Conservation (phyloP, 129 eudicot genomes). For the sunflower (Helianthus annuus) region DNA sequence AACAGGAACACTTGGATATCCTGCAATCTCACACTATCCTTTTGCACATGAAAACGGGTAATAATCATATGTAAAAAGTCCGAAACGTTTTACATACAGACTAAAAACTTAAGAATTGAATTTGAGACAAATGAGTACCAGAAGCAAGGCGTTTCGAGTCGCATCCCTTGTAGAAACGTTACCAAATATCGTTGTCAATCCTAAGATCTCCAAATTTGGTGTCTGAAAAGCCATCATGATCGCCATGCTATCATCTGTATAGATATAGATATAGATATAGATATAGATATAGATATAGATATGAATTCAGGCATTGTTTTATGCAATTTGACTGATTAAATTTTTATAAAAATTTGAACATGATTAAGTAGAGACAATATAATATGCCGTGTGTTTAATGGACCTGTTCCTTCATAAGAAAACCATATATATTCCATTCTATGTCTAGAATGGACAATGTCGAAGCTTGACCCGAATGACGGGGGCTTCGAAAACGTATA, state of each 20-base stretch:
- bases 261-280: constrained; percentile 15
- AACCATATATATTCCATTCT: too few species aligned
- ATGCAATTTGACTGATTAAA: neutral
- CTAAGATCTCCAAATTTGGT: constrained; percentile 66
- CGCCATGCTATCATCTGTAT: constrained; percentile 89
- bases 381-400: neutral
- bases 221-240: constrained; percentile 89
- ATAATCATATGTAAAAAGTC: constrained; percentile 52
- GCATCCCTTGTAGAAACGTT: constrained; percentile 80
- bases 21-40: constrained; percentile 99
- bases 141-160: constrained; percentile 75
- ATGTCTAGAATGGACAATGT: too few species aligned
- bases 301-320: constrained; percentile 17
- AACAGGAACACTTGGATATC: constrained; percentile 74
- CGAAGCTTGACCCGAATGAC: too few species aligned
- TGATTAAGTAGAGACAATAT: neutral
- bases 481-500: too few species aligned
- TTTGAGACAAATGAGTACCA: constrained; percentile 54
- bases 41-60: constrained; percentile 50
- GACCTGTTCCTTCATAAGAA: too few species aligned
- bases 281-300: constrained; percentile 14
- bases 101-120: constrained; percentile 4
- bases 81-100: constrained; percentile 12
- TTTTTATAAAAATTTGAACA: neutral
- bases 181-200: constrained; percentile 79